phyloP scores from a whole-genome alignment of 1,284 basidiomycete genomes.

The Ganoderma lingzhi region DNA sequence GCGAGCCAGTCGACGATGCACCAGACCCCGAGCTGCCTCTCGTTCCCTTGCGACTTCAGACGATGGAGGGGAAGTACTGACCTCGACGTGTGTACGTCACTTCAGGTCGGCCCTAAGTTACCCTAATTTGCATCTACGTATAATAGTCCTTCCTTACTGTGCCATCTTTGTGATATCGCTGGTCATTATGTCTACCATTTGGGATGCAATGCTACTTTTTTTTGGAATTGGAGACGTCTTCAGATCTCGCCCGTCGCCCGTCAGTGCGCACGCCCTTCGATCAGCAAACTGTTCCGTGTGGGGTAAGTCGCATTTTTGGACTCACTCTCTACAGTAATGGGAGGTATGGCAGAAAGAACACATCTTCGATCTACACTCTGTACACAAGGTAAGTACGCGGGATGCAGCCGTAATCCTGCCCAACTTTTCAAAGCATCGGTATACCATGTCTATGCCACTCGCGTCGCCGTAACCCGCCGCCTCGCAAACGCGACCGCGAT shows the following conservation, averaged over 20 bases:
- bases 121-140: background rate
- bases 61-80: background rate
- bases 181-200: background rate
- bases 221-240: too few relatives aligned
- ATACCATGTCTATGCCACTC: background rate
- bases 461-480: background rate
- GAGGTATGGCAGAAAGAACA: background rate
- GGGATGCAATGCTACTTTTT: background rate
- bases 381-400: too few relatives aligned
- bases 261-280: background rate
- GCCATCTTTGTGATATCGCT: too few relatives aligned
- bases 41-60: conserved; percentile 1
- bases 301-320: background rate
- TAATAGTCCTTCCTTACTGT: background rate
- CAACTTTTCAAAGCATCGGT: too few relatives aligned
- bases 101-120: background rate
- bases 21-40: conserved; percentile 1
- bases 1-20: background rate
- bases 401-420: too few relatives aligned
- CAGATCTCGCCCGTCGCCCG: too few relatives aligned
- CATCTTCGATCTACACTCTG: too few relatives aligned
- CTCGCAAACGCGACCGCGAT: conserved; percentile 27
- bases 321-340: background rate
- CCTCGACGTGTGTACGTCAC: background rate
- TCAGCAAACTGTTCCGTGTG: background rate